Percentiles rank a stretch among this genome's conserved stretches.
phyloP scores from a whole-genome alignment of 2,329 filamentous ascomycete genomes.

The Apiospora sp. region DNA sequence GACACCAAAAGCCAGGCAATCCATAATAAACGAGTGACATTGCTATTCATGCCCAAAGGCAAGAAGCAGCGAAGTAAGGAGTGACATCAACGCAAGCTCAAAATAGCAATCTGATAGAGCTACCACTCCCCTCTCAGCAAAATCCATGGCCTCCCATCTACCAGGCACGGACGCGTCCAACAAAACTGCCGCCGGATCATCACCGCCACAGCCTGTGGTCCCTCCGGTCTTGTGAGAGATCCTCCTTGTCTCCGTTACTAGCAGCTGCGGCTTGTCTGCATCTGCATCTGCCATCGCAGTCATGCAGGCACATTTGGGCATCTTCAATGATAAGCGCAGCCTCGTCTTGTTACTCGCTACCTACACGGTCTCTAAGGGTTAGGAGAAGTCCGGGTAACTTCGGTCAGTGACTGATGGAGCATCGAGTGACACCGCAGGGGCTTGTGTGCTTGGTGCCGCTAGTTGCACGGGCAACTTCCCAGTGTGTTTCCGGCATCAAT shows the following conservation, averaged over 20 bases:
- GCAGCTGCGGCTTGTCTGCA: background rate
- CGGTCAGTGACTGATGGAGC: constrained; percentile 5
- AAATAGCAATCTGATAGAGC: constrained; percentile 17
- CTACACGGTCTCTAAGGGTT: background rate
- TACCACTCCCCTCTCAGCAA: constrained; percentile 1
- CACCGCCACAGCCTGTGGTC: background rate
- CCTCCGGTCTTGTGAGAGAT: background rate
- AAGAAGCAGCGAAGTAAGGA: constrained; percentile 15
- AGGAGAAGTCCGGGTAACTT: constrained; percentile 2
- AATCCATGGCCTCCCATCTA: constrained; percentile 1
- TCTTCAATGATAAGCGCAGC: background rate
- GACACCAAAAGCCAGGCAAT: constrained; percentile 1
- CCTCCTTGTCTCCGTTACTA: background rate
- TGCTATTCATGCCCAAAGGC: constrained; percentile 11
- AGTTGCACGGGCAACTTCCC: background rate
- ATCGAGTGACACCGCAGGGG: background rate
- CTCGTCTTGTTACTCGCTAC: constrained; percentile 7
- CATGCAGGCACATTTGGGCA: constrained; percentile 2
- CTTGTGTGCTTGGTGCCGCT: background rate
- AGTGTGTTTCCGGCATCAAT: constrained; percentile 1
- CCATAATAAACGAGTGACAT: constrained; percentile 8
- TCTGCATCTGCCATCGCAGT: background rate
- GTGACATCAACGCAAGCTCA: constrained; percentile 20
- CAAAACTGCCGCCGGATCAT: constrained; percentile 1
- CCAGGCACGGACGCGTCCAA: constrained; percentile 7